Conservation (phyloP, 2,329 filamentous ascomycete genomes). For the Rhynchosporium secalis region DNA sequence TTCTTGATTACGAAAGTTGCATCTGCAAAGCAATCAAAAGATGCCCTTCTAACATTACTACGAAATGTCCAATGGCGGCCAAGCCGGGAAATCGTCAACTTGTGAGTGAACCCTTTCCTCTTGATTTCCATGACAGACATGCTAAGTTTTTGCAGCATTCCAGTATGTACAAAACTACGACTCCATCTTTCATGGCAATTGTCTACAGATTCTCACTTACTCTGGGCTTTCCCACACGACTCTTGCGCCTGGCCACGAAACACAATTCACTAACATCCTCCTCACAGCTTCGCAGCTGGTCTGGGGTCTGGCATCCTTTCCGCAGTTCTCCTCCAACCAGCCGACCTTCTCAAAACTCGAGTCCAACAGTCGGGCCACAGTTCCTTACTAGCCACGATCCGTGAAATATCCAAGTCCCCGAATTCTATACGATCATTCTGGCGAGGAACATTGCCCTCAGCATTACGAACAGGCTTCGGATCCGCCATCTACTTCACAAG, state of each 20-base stretch:
- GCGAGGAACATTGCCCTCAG: slow-evolving; percentile 89
- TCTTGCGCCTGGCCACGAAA: not conserved
- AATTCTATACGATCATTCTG: slow-evolving; percentile 71
- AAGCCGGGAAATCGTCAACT: slow-evolving; percentile 50
- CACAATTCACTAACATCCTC: not conserved
- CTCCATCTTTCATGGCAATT: not conserved
- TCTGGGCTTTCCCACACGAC: not conserved
- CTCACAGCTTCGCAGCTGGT: slow-evolving; percentile 69
- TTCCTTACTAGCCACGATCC: slow-evolving; percentile 68
- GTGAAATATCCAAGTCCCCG: slow-evolving; percentile 67
- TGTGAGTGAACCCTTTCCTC: slow-evolving; percentile 41
- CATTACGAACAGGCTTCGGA: slow-evolving; percentile 89
- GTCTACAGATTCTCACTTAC: not conserved
- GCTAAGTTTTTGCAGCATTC: slow-evolving; percentile 54
- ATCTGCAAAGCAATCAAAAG: slow-evolving; percentile 13
- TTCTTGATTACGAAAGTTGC: slow-evolving; percentile 1
- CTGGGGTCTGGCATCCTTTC: slow-evolving; percentile 84
- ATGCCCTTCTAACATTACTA: slow-evolving; percentile 31
- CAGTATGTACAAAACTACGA: slow-evolving; percentile 47
- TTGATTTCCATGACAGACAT: not conserved
- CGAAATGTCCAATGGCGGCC: slow-evolving; percentile 52
- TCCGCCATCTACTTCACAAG: slow-evolving; percentile 92
- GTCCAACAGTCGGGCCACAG: slow-evolving; percentile 81
- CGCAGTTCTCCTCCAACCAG: slow-evolving; percentile 87
- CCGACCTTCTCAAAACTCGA: slow-evolving; percentile 94